Conservation (phyloP, 306 rosid genomes). For the Sicyos baderoa region DNA sequence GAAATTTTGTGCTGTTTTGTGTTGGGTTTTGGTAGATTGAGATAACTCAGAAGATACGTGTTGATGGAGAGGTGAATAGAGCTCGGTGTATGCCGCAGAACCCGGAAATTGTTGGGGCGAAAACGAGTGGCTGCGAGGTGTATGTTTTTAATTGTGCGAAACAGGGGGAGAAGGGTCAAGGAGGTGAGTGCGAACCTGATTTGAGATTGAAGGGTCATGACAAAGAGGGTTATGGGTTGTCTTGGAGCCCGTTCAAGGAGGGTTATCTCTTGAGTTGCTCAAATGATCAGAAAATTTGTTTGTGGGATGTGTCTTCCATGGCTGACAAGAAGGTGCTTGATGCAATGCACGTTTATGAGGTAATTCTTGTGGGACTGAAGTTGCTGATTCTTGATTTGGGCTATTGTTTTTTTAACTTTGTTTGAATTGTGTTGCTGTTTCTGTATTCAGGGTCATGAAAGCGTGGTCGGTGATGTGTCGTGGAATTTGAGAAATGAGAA, state of each 20-base stretch:
- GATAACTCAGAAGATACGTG: slow-evolving; percentile 47
- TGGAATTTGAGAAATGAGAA: slow-evolving; percentile 67
- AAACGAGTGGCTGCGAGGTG: slow-evolving; percentile 71
- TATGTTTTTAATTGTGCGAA: slow-evolving; percentile 57
- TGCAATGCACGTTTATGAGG: slow-evolving; percentile 66
- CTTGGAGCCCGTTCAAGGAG: slow-evolving; percentile 69
- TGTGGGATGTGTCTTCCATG: slow-evolving; percentile 71
- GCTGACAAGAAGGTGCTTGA: slow-evolving; percentile 50
- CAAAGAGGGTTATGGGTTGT: slow-evolving; percentile 83
- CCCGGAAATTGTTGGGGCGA: slow-evolving; percentile 49
- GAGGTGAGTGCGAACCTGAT: slow-evolving; percentile 48
- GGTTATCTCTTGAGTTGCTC: slow-evolving; percentile 83
- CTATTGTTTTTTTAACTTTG: neutral
- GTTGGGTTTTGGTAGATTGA: slow-evolving; percentile 40
- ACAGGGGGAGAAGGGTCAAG: slow-evolving; percentile 32
- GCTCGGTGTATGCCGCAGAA: slow-evolving; percentile 89
- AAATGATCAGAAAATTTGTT: slow-evolving; percentile 60
- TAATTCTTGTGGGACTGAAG: slow-evolving; percentile 21
- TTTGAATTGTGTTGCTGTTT: neutral
- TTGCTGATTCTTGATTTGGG: neutral
- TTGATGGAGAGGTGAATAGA: slow-evolving; percentile 88
- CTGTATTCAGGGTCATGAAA: slow-evolving; percentile 48
- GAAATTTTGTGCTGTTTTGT: neutral
- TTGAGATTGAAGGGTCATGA: slow-evolving; percentile 85
- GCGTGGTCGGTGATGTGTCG: slow-evolving; percentile 66